phyloP scores from a whole-genome alignment of 2,329 filamentous ascomycete species.

The Cercospora zeae-maydis region DNA sequence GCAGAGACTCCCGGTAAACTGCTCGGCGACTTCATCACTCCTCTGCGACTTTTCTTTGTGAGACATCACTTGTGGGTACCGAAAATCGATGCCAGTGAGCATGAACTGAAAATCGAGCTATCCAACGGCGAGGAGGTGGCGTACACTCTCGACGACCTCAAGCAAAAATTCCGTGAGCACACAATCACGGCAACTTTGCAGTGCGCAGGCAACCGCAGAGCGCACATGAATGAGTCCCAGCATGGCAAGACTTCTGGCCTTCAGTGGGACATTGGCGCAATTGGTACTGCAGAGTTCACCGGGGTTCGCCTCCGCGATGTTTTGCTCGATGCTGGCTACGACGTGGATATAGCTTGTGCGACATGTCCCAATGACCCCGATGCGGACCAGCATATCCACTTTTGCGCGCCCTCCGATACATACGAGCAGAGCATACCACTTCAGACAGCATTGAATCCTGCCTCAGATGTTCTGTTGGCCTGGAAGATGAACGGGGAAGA shows the following conservation, averaged over 20 bases:
- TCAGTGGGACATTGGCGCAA: constrained; percentile 58
- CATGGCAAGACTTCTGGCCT: constrained; percentile 54
- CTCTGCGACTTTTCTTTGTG: constrained; percentile 56
- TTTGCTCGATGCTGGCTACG: constrained; percentile 54
- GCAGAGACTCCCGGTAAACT: constrained; percentile 56
- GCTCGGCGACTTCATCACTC: constrained; percentile 54
- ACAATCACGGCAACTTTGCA: constrained; percentile 56
- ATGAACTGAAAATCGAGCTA: constrained; percentile 55
- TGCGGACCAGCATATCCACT: constrained; percentile 52
- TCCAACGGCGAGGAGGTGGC: constrained; percentile 52
- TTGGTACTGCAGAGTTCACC: constrained; percentile 59
- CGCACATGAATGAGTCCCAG: constrained; percentile 49
- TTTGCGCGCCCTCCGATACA: constrained; percentile 35
- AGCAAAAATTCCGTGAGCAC: constrained; percentile 49
- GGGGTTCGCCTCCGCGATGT: constrained; percentile 56
- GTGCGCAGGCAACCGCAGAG: constrained; percentile 58
- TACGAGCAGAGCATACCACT: constrained; percentile 27
- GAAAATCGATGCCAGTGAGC: constrained; percentile 42
- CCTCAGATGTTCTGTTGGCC: constrained; percentile 59
- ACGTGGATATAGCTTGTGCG: constrained; percentile 31
- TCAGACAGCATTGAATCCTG: constrained; percentile 57
- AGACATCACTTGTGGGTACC: constrained; percentile 65
- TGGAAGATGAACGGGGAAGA: constrained; percentile 70
- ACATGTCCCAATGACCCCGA: constrained; percentile 32
- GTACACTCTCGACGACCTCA: constrained; percentile 56